Evolutionary conservation across 352 stramenopile species (phyloP).

Genomic region (Phytophthora brassicae): DNA sequence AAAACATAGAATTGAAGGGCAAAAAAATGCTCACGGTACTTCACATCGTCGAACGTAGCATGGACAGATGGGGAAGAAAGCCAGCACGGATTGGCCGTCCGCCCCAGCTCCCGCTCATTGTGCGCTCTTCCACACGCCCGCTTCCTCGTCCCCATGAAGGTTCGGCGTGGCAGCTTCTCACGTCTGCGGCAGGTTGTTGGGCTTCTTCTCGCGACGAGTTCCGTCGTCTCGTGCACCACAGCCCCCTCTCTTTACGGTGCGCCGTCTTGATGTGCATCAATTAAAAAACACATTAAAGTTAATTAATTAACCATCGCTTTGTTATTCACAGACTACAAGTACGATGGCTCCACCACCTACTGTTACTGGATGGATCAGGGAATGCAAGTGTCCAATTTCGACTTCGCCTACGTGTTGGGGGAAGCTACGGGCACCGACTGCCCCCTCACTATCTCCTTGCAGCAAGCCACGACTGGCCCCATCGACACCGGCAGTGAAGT

Average conservation of each 20-base stretch:
- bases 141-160: conserved; percentile 30
- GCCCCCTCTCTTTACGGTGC: conserved; percentile 60
- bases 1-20: too few relatives aligned
- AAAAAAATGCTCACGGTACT: too few relatives aligned
- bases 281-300: too few relatives aligned
- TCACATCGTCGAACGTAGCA: conserved; percentile 2
- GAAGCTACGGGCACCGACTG: conserved; percentile 49
- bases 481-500: conserved; percentile 39
- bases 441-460: conserved; percentile 59
- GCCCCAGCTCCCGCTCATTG: conserved; percentile 16
- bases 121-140: conserved; percentile 10
- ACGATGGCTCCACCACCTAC: conserved; percentile 76
- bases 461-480: conserved; percentile 42
- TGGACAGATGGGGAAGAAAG: conserved; percentile 28
- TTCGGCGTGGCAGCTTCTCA: conserved; percentile 21
- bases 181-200: conserved; percentile 19
- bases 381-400: conserved; percentile 66
- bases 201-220: conserved; percentile 26
- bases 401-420: conserved; percentile 67
- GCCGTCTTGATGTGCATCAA: conserved; percentile 22
- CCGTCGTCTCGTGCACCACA: conserved; percentile 25
- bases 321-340: conserved; percentile 58
- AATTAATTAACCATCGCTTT: too few relatives aligned
- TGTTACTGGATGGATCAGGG: conserved; percentile 82
- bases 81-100: conserved; percentile 23